phyloP scores from a whole-genome alignment of 495 filamentous ascomycete species.

The Aspergillus sclerotiicarbonarius region DNA sequence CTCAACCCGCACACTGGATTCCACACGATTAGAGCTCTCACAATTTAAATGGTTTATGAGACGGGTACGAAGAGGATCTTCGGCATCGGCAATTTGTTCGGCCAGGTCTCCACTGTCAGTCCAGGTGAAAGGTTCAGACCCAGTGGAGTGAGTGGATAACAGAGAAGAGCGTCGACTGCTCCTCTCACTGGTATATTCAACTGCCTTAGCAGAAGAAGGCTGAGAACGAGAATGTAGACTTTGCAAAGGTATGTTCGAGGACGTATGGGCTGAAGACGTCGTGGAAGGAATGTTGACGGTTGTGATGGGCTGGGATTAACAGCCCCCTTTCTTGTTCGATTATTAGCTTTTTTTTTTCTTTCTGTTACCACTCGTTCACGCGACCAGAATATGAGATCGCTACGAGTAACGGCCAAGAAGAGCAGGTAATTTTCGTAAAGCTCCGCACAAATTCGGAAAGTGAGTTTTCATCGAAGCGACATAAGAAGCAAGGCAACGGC shows the following conservation, averaged over 20 bases:
- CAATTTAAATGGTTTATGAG: conserved; percentile 63
- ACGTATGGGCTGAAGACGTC: conserved; percentile 47
- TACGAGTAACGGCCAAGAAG: conserved; percentile 5
- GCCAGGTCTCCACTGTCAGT: conserved; percentile 91
- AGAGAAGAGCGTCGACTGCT: conserved; percentile 51
- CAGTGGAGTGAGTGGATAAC: conserved; percentile 58
- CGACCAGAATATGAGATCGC: conserved; percentile 1
- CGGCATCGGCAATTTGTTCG: conserved; percentile 79
- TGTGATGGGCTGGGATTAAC: conserved; percentile 43
- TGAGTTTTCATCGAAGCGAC: conserved; percentile 2
- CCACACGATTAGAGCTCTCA: conserved; percentile 37
- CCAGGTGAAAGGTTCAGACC: conserved; percentile 78
- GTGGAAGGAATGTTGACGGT: conserved; percentile 61
- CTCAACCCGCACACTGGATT: conserved; percentile 29
- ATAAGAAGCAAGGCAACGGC: conserved; percentile 8
- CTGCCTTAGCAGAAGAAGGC: conserved; percentile 30
- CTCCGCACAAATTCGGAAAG: conserved; percentile 5
- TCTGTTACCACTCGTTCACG: background rate
- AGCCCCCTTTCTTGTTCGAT: conserved; percentile 34
- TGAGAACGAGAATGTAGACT: conserved; percentile 45
- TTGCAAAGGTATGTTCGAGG: conserved; percentile 57
- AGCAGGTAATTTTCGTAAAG: conserved; percentile 2
- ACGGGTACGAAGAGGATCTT: conserved; percentile 70
- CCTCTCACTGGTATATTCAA: conserved; percentile 47
- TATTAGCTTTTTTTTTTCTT: background rate